Evolutionary conservation across 2,329 filamentous ascomycete species (phyloP).

Genomic region (Colletotrichum magnum): DNA sequence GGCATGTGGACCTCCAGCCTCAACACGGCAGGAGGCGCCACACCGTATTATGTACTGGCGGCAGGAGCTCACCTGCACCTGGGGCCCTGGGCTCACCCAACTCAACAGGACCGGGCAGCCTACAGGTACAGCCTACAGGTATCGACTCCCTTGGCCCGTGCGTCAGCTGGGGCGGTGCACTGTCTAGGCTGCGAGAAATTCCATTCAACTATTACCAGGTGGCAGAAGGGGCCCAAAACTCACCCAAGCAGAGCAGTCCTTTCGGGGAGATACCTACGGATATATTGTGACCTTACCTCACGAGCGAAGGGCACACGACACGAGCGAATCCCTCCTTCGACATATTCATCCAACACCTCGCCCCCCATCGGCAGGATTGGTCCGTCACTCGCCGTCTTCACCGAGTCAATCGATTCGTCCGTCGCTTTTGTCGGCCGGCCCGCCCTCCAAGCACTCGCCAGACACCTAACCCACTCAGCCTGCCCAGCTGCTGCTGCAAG

Average conservation of each 20-base stretch:
- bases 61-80: background rate
- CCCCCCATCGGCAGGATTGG: constrained; percentile 30
- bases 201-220: constrained; percentile 25
- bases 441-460: constrained; percentile 12
- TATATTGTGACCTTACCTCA: background rate
- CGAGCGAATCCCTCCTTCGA: constrained; percentile 23
- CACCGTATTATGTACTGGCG: background rate
- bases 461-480: constrained; percentile 11
- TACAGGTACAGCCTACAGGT: background rate
- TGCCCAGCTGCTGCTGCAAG: constrained; percentile 20
- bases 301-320: constrained; percentile 38
- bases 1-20: constrained; percentile 3
- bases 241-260: constrained; percentile 27
- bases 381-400: constrained; percentile 11
- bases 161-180: constrained; percentile 37
- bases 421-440: constrained; percentile 15
- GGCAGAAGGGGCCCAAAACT: constrained; percentile 29
- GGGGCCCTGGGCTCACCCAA: background rate
- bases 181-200: constrained; percentile 40
- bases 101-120: background rate
- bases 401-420: constrained; percentile 7
- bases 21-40: background rate
- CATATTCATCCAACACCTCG: constrained; percentile 15
- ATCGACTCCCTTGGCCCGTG: constrained; percentile 26
- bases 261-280: constrained; percentile 24